Evolutionary conservation across 2,329 filamentous ascomycete species (phyloP), one percentile per base, ranked within the genome.

Genomic region (Colletotrichum ledebouriae): DNA sequence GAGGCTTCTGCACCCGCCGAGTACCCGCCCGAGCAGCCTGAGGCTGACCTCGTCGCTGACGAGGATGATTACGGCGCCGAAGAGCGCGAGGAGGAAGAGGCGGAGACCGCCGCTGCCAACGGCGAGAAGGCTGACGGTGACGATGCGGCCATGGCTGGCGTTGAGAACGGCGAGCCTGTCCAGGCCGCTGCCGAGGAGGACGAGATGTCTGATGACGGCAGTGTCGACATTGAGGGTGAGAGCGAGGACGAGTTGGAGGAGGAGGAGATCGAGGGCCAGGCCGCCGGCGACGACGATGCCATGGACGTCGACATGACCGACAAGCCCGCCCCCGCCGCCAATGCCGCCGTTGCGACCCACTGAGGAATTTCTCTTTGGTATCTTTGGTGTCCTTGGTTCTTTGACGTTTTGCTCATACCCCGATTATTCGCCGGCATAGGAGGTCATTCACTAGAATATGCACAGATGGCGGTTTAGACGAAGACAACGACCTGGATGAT

Each of bases 21-120:
- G 81, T 99, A 93, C 79, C 96, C 96, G 34, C 97, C 96, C 70
- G 96, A 99, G 79, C 96, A 99, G 82, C 96, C 96, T 47, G 96
- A 99, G 79, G 96, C 94, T 60, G 97, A 99, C 76, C 86, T 91
- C 50, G 86, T 88, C 59, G 92, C 92, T 49, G 95, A 98, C 74
- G 96, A 97, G 73, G 91, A 92, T 29, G 89, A 92, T 73, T 99
- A 99, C 76, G 96, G 95, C 71, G 94, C 92, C 22, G 96, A 98
- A 63, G 95, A 97, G 79, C 89, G 89, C 15, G 93, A 94, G 55
- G 90, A 90, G 59, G 90, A 90, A 60, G 87, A 86, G 42, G 87
- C 84, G 9, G 85, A 87, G 63, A 83, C 80, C 33, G 76, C 83
- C 25, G 79, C 77, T 10, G 74, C 67, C 46, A 82, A 75, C 33